A percentile compares a stretch with the other conserved stretches of the same genome.
These are phyloP conservation scores for Rhodotorula sp. DNA, from an alignment of 1,284 basidiomycete species.

Conservation along the genomic window DNA sequence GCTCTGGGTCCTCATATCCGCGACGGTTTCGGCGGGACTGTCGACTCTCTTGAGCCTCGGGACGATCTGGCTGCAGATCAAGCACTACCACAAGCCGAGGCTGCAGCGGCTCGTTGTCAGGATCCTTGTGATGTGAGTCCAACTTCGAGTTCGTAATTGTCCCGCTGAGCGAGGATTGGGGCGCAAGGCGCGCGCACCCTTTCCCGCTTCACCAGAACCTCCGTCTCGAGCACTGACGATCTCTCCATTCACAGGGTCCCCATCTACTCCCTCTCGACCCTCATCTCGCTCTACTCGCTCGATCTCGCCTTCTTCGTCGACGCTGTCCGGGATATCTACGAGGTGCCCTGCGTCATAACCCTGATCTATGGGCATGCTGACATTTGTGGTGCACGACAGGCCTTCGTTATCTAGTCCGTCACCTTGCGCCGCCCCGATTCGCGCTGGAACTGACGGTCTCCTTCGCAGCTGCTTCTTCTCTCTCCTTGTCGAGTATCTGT, in stretches of 20 bases:
- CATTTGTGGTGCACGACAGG: constrained; percentile 54
- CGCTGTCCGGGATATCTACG: constrained; percentile 90
- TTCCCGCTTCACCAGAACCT: neutral
- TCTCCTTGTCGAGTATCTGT: constrained; percentile 49
- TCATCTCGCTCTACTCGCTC: constrained; percentile 90
- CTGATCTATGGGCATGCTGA: neutral
- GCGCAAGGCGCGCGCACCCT: no score
- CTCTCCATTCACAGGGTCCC: constrained; percentile 60
- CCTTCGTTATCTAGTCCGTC: constrained; percentile 85
- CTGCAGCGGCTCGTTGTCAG: constrained; percentile 78
- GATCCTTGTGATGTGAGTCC: constrained; percentile 82
- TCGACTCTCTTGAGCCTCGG: constrained; percentile 76
- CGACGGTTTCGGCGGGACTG: constrained; percentile 35
- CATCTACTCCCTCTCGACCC: constrained; percentile 82
- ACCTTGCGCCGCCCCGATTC: constrained; percentile 70
- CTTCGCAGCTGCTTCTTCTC: constrained; percentile 48
- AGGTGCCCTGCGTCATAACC: constrained; percentile 59
- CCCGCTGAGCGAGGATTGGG: no score
- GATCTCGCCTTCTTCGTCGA: constrained; percentile 97
- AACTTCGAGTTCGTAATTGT: no score
- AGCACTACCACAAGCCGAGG: constrained; percentile 56
- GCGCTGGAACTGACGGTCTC: no score
- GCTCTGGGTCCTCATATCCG: constrained; percentile 26
- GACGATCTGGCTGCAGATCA: constrained; percentile 83
- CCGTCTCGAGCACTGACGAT: neutral